Evolutionary conservation across 208 protist genomes (phyloP).

Genomic region (Giardia duodenalis): DNA sequence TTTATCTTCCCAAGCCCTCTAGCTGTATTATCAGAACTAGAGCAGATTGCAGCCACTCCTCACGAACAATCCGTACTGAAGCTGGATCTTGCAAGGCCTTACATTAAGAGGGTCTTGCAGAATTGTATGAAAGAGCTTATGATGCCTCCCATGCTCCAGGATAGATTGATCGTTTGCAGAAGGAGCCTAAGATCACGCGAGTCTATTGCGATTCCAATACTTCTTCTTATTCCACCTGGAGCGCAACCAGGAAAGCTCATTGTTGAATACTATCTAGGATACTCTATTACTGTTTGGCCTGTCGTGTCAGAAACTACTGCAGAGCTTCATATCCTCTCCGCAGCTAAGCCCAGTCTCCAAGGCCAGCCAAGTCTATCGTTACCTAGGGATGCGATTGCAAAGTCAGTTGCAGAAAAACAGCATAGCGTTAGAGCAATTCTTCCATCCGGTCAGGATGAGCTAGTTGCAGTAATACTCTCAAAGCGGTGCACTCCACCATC

Average conservation of each 20-base stretch:
- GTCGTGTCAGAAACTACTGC: neutral
- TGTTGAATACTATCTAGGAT: neutral
- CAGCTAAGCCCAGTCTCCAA: neutral
- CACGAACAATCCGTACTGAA: neutral
- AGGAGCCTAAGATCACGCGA: neutral
- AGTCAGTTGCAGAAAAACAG: too few relatives aligned
- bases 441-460: too few relatives aligned
- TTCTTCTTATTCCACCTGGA: neutral
- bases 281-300: neutral
- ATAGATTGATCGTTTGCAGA: neutral
- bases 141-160: neutral
- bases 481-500: too few relatives aligned
- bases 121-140: neutral
- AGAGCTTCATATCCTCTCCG: neutral
- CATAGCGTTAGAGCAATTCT: too few relatives aligned
- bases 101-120: neutral
- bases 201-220: neutral
- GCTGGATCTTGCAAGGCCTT: neutral
- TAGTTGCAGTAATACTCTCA: too few relatives aligned
- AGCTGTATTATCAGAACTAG: neutral
- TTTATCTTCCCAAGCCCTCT: neutral
- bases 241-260: neutral
- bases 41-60: neutral
- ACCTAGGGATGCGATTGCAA: too few relatives aligned
- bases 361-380: too few relatives aligned